Percentiles rank a stretch among this genome's conserved stretches.
phyloP scores from a whole-genome alignment of 371 early-diverging fungal species.

The Lichtheimia ornata region DNA sequence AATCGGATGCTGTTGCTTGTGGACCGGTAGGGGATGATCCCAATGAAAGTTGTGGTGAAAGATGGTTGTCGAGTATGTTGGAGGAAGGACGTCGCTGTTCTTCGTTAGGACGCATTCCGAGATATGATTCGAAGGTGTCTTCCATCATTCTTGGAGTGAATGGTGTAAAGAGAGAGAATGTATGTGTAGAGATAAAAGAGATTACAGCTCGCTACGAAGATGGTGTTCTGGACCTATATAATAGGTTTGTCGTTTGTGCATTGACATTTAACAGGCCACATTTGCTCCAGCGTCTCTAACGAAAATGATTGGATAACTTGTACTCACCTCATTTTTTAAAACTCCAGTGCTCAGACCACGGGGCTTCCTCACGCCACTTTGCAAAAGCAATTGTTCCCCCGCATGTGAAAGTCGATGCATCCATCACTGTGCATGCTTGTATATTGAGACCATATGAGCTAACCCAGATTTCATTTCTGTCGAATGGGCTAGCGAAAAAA shows the following conservation, averaged over 20 bases:
- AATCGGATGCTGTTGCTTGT: conserved; percentile 9
- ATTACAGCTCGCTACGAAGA: background rate
- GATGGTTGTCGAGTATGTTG: conserved; percentile 2
- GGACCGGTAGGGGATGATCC: conserved; percentile 5
- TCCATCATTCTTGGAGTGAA: background rate
- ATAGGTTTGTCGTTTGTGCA: background rate
- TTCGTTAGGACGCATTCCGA: conserved; percentile 13
- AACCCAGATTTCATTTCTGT: too few species aligned
- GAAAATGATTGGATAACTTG: conserved; percentile 12
- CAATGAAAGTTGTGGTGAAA: conserved; percentile 11
- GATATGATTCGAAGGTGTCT: conserved; percentile 9
- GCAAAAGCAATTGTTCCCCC: conserved; percentile 1
- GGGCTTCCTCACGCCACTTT: conserved; percentile 1
- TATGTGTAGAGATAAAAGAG: conserved; percentile 2
- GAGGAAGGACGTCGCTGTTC: background rate
- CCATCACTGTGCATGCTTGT: too few species aligned
- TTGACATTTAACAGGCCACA: conserved; percentile 17
- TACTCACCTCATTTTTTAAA: conserved; percentile 22
- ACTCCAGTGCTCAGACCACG: conserved; percentile 17
- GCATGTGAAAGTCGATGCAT: conserved; percentile 1
- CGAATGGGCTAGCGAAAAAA: too few species aligned
- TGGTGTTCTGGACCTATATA: conserved; percentile 5
- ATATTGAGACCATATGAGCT: too few species aligned
- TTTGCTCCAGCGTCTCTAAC: conserved; percentile 2
- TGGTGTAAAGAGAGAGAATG: background rate